Percentiles rank a stretch among this genome's conserved stretches.
Conservation (phyloP, 2,329 filamentous ascomycete species). For the Zelopaecilomyces penicillatus region DNA sequence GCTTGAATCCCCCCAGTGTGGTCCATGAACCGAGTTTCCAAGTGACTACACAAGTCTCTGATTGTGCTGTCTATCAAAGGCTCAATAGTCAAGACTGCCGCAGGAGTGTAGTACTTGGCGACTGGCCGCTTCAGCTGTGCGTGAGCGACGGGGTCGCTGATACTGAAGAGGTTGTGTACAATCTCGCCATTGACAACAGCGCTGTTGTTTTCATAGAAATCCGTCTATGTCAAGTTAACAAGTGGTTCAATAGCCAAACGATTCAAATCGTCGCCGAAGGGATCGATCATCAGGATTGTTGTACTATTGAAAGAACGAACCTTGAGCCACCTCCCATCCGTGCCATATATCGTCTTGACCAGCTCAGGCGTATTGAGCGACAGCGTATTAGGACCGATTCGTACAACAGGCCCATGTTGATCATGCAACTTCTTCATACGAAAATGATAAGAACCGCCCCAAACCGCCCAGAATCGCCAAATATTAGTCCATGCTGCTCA, state of each 20-base stretch:
- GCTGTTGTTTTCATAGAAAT: constrained; percentile 19
- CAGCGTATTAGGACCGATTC: constrained; percentile 31
- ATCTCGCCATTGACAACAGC: constrained; percentile 18
- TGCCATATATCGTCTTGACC: constrained; percentile 27
- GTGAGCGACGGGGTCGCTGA: constrained; percentile 16
- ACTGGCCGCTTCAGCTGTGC: constrained; percentile 16
- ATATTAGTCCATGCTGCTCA: no score
- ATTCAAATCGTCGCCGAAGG: no score
- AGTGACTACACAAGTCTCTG: constrained; percentile 18
- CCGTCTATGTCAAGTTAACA: constrained; percentile 10
- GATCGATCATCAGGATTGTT: background rate
- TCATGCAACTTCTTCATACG: constrained; percentile 25
- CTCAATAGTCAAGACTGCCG: constrained; percentile 14
- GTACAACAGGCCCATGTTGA: constrained; percentile 31
- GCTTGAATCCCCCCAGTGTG: no score
- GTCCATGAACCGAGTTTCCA: constrained; percentile 20
- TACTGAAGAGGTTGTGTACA: constrained; percentile 17
- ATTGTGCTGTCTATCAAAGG: constrained; percentile 23
- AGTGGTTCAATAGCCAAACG: background rate
- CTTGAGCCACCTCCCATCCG: constrained; percentile 25
- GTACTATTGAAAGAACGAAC: constrained; percentile 9
- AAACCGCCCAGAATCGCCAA: no score
- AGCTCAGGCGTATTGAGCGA: constrained; percentile 29
- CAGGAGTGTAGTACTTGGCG: constrained; percentile 18
- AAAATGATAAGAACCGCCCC: constrained; percentile 9